Percentiles rank a stretch among this genome's conserved stretches.
These are phyloP conservation scores for Salisapilia sapeloensis DNA, from an alignment of 352 stramenopile species.

Conservation along the genomic window DNA sequence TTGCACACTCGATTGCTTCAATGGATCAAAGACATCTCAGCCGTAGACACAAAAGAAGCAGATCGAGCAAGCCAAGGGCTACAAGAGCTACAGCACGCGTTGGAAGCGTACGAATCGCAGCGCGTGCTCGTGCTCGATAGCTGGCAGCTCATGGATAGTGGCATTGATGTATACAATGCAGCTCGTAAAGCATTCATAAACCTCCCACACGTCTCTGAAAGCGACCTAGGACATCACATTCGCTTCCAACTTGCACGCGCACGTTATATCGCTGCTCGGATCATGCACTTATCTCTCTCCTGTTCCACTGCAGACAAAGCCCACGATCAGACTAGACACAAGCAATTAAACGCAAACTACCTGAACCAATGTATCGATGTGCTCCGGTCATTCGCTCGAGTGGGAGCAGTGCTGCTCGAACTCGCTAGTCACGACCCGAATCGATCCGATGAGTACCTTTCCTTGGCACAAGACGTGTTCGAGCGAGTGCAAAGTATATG, in stretches of 20 bases:
- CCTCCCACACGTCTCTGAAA: not conserved
- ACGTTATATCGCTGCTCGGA: slow-evolving; percentile 34
- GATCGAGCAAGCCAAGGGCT: too few relatives aligned
- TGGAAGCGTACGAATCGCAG: slow-evolving; percentile 7
- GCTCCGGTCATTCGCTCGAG: slow-evolving; percentile 46
- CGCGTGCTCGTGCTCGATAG: slow-evolving; percentile 12
- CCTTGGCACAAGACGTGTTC: slow-evolving; percentile 33
- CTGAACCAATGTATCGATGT: slow-evolving; percentile 56
- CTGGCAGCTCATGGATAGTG: slow-evolving; percentile 28
- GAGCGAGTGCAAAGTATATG: slow-evolving; percentile 26
- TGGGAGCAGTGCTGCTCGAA: slow-evolving; percentile 41
- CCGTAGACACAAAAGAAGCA: too few relatives aligned
- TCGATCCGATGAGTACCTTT: slow-evolving; percentile 34
- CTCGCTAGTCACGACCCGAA: slow-evolving; percentile 23
- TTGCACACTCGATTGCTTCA: too few relatives aligned
- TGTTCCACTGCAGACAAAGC: slow-evolving; percentile 9
- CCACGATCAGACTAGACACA: not conserved
- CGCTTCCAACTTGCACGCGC: slow-evolving; percentile 13
- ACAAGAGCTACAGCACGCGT: slow-evolving; percentile 10
- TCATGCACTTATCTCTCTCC: slow-evolving; percentile 35
- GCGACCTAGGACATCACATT: not conserved
- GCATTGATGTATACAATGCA: slow-evolving; percentile 53
- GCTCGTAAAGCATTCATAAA: slow-evolving; percentile 22
- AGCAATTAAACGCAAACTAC: slow-evolving; percentile 9
- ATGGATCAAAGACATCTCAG: too few relatives aligned